Evolutionary conservation across 1,284 basidiomycete species (phyloP), one percentile per base, ranked within the genome.

Genomic region (Irpex sp.): DNA sequence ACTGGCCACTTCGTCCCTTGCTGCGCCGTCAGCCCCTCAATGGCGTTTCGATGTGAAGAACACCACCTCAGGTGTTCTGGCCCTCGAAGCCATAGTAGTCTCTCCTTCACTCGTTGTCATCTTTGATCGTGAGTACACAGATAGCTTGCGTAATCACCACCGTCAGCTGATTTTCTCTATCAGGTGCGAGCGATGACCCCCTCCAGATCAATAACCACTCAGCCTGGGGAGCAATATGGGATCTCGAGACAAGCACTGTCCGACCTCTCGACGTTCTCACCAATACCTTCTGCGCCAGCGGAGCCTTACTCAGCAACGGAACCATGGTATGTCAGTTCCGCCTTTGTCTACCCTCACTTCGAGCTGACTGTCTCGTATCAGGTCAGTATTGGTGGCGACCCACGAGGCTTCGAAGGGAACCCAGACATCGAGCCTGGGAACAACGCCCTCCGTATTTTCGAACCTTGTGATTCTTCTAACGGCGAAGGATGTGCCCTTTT

Each of bases 231-330:
- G 76, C 77, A 0, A 67, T 83, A 13, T 84, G 78, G 76, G 73
- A 81, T 69, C 72, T 81, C 21, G 71, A 79, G 66, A 76, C 78
- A 2, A 75, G 77, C 64, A 77, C 74, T 1, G 77, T 78, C 4
- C 73, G 71, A 4, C 71, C 83, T 0, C 68, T 85, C 40, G 71
- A 80, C 49, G 72, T 83, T 40, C 61, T 78, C n/a, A 79, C 82
- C 1, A 80, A 85, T 71, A 77, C 78, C 1, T 85, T 85, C 73
- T 85, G 84, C 66, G 83, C 82, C 0, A 80, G 79, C 19, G 82
- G 83, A 4, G 75, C 72, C 2, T 77, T 82, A 66, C 72, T 85
- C 57, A 79, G 78, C 54, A 84, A 85, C 61, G 81, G 81, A 9
- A 79, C 79, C 15, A 80, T 81, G 79, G 79, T 80, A 62, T 52